Conservation (phyloP, 768 basidiomycete species). For the Lactifluus volemus region DNA sequence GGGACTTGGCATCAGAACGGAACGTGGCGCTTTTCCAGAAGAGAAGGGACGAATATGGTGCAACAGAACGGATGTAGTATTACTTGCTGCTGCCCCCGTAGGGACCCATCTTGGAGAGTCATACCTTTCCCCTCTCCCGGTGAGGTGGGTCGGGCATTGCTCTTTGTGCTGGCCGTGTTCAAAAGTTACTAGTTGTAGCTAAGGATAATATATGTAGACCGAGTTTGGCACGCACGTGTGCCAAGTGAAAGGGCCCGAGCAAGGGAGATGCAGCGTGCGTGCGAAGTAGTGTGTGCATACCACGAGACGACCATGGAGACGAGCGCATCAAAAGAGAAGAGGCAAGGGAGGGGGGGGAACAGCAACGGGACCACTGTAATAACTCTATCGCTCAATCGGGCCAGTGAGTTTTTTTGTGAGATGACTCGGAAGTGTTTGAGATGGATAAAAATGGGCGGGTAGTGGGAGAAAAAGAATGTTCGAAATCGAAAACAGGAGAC, state of each 20-base stretch:
- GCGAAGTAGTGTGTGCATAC: background rate
- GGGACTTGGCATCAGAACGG: constrained; percentile 4
- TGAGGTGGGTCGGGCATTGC: background rate
- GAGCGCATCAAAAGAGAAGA: background rate
- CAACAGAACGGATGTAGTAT: background rate
- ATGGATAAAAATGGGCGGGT: background rate
- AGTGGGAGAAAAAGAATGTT: background rate
- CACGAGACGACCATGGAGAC: background rate
- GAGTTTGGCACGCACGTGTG: too few species aligned
- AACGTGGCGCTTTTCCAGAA: background rate
- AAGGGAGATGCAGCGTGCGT: too few species aligned
- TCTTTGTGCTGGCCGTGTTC: too few species aligned
- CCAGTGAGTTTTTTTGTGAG: background rate
- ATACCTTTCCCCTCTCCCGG: background rate
- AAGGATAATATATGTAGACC: background rate
- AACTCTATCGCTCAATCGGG: background rate
- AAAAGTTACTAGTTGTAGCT: background rate
- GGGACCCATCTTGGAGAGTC: background rate
- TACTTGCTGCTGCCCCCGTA: background rate
- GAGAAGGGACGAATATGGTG: background rate
- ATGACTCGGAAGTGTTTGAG: background rate
- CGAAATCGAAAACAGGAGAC: background rate
- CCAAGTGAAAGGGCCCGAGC: too few species aligned
- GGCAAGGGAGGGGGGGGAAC: background rate
- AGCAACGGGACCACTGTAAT: background rate